Conservation (phyloP, 768 basidiomycete genomes). For the Mycena galericulata region DNA sequence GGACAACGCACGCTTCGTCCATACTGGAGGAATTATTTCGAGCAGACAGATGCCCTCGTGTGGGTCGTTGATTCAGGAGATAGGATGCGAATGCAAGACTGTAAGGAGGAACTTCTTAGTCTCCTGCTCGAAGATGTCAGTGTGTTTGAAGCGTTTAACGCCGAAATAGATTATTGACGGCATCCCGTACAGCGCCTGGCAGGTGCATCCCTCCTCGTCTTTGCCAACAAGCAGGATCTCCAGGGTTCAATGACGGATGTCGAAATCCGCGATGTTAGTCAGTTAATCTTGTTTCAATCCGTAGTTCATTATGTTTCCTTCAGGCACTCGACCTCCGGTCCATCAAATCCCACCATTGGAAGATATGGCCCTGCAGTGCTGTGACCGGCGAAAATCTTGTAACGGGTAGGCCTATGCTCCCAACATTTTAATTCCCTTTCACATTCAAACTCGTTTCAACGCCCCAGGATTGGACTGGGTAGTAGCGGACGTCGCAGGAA, state of each 20-base stretch:
- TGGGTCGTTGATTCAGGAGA: slow-evolving; percentile 99
- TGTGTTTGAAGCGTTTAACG: slow-evolving; percentile 26
- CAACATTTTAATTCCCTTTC: background rate
- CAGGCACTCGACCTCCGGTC: slow-evolving; percentile 85
- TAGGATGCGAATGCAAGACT: slow-evolving; percentile 90
- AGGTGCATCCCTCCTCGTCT: slow-evolving; percentile 95
- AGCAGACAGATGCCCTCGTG: slow-evolving; percentile 96
- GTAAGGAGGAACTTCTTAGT: slow-evolving; percentile 86
- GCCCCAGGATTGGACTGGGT: slow-evolving; percentile 83
- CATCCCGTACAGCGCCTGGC: slow-evolving; percentile 77
- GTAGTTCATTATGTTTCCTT: background rate
- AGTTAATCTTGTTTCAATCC: slow-evolving; percentile 25
- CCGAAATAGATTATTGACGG: slow-evolving; percentile 28
- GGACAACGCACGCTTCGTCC: slow-evolving; percentile 96
- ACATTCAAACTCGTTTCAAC: slow-evolving; percentile 14
- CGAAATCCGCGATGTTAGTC: slow-evolving; percentile 83
- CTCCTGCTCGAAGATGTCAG: slow-evolving; percentile 93
- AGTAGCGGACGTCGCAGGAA: slow-evolving; percentile 86
- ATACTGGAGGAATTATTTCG: slow-evolving; percentile 99
- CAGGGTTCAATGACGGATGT: slow-evolving; percentile 83
- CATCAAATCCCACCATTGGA: slow-evolving; percentile 92
- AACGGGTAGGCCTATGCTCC: slow-evolving; percentile 50
- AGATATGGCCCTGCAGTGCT: slow-evolving; percentile 92
- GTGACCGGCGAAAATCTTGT: slow-evolving; percentile 89
- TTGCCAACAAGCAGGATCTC: slow-evolving; percentile 99